These are phyloP conservation scores for Penicillium decumbens DNA, from an alignment of 2,329 filamentous ascomycete species.

Conservation along the genomic window DNA sequence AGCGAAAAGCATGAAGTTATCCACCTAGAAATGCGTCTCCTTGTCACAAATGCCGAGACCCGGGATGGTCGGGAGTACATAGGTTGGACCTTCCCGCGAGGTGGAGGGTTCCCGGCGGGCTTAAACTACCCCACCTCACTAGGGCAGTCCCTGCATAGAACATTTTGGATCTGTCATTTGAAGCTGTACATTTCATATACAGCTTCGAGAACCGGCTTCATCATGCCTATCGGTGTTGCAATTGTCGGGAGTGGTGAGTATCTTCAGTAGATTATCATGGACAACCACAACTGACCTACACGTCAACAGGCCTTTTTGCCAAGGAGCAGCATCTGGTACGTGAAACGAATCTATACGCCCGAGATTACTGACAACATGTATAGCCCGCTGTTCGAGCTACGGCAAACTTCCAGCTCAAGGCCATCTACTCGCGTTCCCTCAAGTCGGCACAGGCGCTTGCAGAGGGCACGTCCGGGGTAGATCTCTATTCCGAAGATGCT, in stretches of 20 bases:
- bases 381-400: constrained; percentile 51
- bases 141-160: constrained; percentile 2
- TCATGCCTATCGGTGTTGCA: constrained; percentile 46
- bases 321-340: constrained; percentile 52
- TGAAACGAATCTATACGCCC: not conserved
- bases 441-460: constrained; percentile 49
- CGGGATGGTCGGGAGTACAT: not conserved
- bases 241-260: constrained; percentile 50
- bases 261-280: not conserved
- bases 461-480: constrained; percentile 35
- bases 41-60: constrained; percentile 2
- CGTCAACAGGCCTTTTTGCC: constrained; percentile 49
- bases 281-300: constrained; percentile 1
- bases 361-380: constrained; percentile 4
- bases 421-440: constrained; percentile 56
- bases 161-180: not conserved
- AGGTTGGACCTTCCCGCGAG: constrained; percentile 20
- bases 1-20: not conserved
- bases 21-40: not conserved
- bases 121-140: constrained; percentile 10
- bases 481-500: constrained; percentile 55
- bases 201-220: not conserved
- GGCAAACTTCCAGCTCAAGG: constrained; percentile 47
- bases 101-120: constrained; percentile 4
- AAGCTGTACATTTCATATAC: not conserved